Evolutionary conservation across 2,329 filamentous ascomycete species (phyloP), one percentile per base, ranked within the genome.

Genomic region (Stemphylium lycopersici): DNA sequence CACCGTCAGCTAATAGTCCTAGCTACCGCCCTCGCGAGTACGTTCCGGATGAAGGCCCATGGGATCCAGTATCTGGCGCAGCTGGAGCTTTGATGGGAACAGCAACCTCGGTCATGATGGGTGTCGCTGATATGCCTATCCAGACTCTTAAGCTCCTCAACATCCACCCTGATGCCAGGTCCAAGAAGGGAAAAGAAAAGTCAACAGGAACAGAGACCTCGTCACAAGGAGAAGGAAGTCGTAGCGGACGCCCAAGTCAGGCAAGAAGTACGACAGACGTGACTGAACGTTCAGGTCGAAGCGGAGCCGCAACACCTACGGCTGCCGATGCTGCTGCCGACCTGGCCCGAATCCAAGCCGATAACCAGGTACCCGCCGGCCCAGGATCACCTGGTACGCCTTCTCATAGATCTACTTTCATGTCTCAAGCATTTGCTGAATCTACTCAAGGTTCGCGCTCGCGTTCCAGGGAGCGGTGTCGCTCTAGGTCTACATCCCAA

Each of bases 41-140:
- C 41, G 67, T 72, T n/a, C 68, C 70, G 16, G 75, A 77, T 32
- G 70, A 73, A 47, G 76, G 75, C 0, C 75, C 76, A 15, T 71
- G 67, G 65, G 76, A 78, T 52, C 76, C 76, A 6, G 53, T 78
- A 15, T 71, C 74, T 24, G 76, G 76, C 45, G 90, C 87, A 13
- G 87, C 91, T 0, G 85, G 86, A 39, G 90, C 92, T 0, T 76
- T 97, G 0, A 79, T 96, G n/a, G 89, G 90, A 5, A 93, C 93
- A n/a, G 80, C 95, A 41, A 87, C 89, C 22, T 89, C 84, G 34
- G 87, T 97, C 52, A 85, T 90, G 66, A 89, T 96, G 83, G 90
- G 91, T 1, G 82, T 96, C 36, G 90, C 90, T 1, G 91, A 96
- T 67, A 79, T 87, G 39, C 85, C 85, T 0, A 77, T 81, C 13